Base-by-base conservation (phyloP, 1,139 yeast species). In the Nakaseomyces delphensis region DNA sequence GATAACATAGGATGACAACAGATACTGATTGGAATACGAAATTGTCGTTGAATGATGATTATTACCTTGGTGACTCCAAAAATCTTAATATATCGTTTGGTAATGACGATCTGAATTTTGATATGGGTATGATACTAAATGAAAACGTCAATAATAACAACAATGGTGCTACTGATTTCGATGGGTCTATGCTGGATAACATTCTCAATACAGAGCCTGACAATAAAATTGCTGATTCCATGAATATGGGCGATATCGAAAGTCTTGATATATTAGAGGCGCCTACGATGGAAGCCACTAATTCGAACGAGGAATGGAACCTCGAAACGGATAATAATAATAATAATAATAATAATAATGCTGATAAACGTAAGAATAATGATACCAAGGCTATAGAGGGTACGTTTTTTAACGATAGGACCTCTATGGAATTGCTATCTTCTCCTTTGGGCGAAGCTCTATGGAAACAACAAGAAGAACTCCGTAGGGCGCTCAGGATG, bases 391-490 rank as follows among this genome's bases (percentile, higher is more conserved):
- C 16, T 11, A 23, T n/a, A 7, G 11, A 14, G 18, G 18, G 13
- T 16, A 14, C 23, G 3, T 9, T 20, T 9, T 33, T 33, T n/a
- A 33, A 33, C 18, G 37, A 33, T n/a, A 20, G 11, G 3, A 27
- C 37, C 5, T 33, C 37, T 8, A n/a, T 33, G 5, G 37, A 33
- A 10, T 27, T 33, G 27, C 18, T 33, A 3, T 33, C 37, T 5
- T 33, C 37, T 11, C 37, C 37, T 9, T 30, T 46, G 11, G 45
- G 46, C 3, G 35, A 42, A 15, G 33, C 38, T n/a, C 23, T 51
- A 7, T 28, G 46, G 27, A 38, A 50, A 29, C 49, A 49, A 20
- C 54, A 50, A 36, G 36, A 44, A 39, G 41, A 47, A 25, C 43
- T 52, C 11, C 46, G 43, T 36, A 33, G 40, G 9, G 53, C 52